phyloP scores from a whole-genome alignment of 2,329 filamentous ascomycete species.

The Didymella arachidicola region DNA sequence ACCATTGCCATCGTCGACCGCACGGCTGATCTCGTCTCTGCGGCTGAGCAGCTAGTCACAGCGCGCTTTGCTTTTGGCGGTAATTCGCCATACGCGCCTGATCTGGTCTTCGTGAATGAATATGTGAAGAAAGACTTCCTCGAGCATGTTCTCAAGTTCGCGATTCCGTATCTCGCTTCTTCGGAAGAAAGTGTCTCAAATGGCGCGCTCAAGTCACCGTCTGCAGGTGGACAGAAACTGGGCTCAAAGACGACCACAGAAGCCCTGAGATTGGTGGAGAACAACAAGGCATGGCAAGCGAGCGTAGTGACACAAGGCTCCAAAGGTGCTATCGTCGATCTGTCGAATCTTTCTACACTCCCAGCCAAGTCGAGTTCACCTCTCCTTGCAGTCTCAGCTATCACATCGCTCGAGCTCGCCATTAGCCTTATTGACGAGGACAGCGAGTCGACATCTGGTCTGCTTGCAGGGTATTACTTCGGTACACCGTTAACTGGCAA shows the following conservation, averaged over 20 bases:
- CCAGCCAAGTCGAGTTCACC: constrained; percentile 53
- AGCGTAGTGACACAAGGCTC: constrained; percentile 37
- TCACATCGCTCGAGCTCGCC: constrained; percentile 63
- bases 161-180: constrained; percentile 39
- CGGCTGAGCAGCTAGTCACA: constrained; percentile 61
- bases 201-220: constrained; percentile 17
- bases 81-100: constrained; percentile 67
- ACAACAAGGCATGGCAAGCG: constrained; percentile 31
- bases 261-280: constrained; percentile 20
- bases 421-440: constrained; percentile 56
- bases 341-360: constrained; percentile 37
- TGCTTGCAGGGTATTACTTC: constrained; percentile 63
- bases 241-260: constrained; percentile 18
- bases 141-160: constrained; percentile 56
- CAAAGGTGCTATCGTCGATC: constrained; percentile 33
- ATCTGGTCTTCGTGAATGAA: constrained; percentile 71
- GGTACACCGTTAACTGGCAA: constrained; percentile 60
- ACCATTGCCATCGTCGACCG: constrained; percentile 68
- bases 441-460: constrained; percentile 29
- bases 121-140: constrained; percentile 65
- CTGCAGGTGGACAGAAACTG: constrained; percentile 17
- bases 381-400: constrained; percentile 56
- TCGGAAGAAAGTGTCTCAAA: constrained; percentile 20
- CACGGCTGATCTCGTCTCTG: constrained; percentile 61
- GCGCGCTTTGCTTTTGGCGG: constrained; percentile 65